Base-by-base conservation (phyloP, 73 alveolate species). In the Paramecium pentaurelia region DNA sequence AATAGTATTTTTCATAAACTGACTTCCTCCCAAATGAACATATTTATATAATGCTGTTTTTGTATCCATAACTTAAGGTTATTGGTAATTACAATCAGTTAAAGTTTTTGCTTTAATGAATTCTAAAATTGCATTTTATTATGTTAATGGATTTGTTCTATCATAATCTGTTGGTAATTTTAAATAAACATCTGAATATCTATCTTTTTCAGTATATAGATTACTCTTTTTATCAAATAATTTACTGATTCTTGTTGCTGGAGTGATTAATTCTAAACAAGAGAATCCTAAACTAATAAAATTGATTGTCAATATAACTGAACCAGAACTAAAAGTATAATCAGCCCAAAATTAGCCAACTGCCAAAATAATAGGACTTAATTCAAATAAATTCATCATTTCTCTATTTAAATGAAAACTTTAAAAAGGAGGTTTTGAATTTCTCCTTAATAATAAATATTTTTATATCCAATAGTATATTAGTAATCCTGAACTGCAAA, bases 131-230 rank as follows among this genome's bases (percentile, higher is more conserved):
- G 88, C 88, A 2, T 30, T 6, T 38, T 75, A n/a, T 12, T 75
- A 42, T 1, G 88, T 75, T 37, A 75, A 30, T 18, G 88, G 88
- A 36, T 75, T 75, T 14, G 60, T 75, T 42, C 88, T 75, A 75
- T 75, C 88, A 75, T 75, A 75, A 42, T 75, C 88, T 4, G 60
- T 75, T n/a, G 60, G 68, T 4, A 75, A 64, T 34, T 64, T 64
- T 4, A 64, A 18, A 20, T 75, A 36, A 0, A 42, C 58, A 38
- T 75, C 88, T 18, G 16, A 36, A 8, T 36, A 75, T 37, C 47
- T 42, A n/a, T 38, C 58, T 6, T 75, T 75, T 8, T 38, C 68
- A 30, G 58, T 42, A 10, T 2, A 75, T 36, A 42, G 10, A 75
- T 30, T 75, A 0, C 18, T 16, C 27, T 75, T 42, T 4, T 75